These are phyloP conservation scores for Pseudogymnoascus verrucosus DNA, from an alignment of 2,329 filamentous ascomycete genomes.

Conservation along the genomic window DNA sequence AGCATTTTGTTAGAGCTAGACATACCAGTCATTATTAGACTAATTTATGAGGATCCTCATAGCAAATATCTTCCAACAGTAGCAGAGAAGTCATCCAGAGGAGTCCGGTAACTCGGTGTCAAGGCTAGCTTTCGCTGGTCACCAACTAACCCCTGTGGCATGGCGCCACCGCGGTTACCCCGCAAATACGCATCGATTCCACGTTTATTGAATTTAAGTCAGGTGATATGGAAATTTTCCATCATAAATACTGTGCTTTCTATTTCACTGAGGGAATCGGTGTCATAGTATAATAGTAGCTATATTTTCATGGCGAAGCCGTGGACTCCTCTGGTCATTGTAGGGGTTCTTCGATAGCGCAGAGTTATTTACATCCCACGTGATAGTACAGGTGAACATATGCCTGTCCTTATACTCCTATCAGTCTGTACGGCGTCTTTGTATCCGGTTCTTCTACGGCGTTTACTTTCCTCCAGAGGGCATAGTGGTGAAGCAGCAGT, in stretches of 20 bases:
- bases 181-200: background rate
- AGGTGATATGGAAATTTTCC: background rate
- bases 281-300: background rate
- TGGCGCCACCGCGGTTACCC: background rate
- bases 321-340: background rate
- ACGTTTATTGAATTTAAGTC: background rate
- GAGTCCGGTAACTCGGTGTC: background rate
- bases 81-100: background rate
- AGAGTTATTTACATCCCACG: background rate
- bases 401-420: background rate
- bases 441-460: background rate
- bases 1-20: background rate
- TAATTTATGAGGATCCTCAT: background rate
- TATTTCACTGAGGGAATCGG: background rate
- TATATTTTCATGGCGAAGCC: background rate
- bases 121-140: background rate
- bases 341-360: background rate
- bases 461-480: background rate
- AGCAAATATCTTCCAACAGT: background rate
- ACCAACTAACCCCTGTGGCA: background rate
- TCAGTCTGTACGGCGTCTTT: background rate
- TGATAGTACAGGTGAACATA: background rate
- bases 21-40: conserved; percentile 7
- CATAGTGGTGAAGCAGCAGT: background rate
- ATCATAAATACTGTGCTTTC: background rate